Evolutionary conservation across 2,329 filamentous ascomycete genomes (phyloP), one percentile per base, ranked within the genome.

Genomic region (Ambrosiella cleistominuta): DNA sequence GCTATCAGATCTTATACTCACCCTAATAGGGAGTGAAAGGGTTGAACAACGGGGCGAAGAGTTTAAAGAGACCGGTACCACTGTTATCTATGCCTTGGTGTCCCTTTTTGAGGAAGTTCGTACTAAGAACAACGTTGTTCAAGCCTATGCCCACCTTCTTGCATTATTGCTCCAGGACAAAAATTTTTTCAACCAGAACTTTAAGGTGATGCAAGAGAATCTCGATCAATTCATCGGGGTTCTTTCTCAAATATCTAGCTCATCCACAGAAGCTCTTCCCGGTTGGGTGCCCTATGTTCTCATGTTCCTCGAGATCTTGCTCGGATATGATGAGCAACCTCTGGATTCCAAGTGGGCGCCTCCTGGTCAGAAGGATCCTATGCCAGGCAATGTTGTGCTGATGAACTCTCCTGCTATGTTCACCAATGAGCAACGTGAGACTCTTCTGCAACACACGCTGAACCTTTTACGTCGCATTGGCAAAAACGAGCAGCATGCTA

Each of bases 221-320:
- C 85, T 96, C 45, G 74, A 76, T 8, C 82, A 82, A 42, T 81
- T 96, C 62, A 75, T 95, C 36, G 77, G 75, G 1, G 96, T 96
- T 68, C 79, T 98, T 64, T 84, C 85, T 64, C 72, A 89, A 3
- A 74, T 80, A 4, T 73, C 80, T 0, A 79, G 82, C 35, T 79
- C 83, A 58, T 75, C 85, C 2, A 73, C 77, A 0, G 87, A 95
- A 54, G 86, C 93, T 60, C 74, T 88, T n/a, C 86, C 89, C 3
- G 86, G 88, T 1, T 98, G 91, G 89, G 85, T 97, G 62, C 86
- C 88, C 11, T 90, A 93, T 65, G 82, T 97, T 38, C 75, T 98
- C 39, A 76, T 97, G 13, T 86, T 98, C 54, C 77, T 97, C 54
- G 93, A 99, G 73, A 86, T 86, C 57, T 75, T 97, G 38, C 74